phyloP scores from a whole-genome alignment of 495 filamentous ascomycete species.

The Podospora pseudopauciseta region DNA sequence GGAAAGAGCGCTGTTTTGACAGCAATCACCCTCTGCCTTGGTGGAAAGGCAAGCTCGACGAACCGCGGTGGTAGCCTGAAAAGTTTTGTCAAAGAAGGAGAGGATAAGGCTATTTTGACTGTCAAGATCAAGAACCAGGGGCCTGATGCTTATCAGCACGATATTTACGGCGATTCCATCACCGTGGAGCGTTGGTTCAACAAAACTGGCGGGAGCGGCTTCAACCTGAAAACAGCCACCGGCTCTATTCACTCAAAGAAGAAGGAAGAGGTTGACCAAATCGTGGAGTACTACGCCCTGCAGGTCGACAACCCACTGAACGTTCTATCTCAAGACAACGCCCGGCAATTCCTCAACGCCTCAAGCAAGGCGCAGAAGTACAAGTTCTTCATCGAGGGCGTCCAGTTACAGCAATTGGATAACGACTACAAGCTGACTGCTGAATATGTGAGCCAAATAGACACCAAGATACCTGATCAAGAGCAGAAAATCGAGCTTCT shows the following conservation, averaged over 20 bases:
- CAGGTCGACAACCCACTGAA: slow-evolving; percentile 98
- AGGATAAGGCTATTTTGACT: slow-evolving; percentile 54
- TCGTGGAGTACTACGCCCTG: slow-evolving; percentile 86
- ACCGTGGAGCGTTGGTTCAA: slow-evolving; percentile 86
- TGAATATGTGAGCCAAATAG: slow-evolving; percentile 45
- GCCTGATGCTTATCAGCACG: slow-evolving; percentile 74
- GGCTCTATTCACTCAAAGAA: slow-evolving; percentile 75
- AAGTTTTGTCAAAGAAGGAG: slow-evolving; percentile 86
- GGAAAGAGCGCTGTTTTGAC: slow-evolving; percentile 99
- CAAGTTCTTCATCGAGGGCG: slow-evolving; percentile 93
- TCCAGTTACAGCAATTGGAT: slow-evolving; percentile 87
- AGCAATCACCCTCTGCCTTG: slow-evolving; percentile 87
- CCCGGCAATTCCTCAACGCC: slow-evolving; percentile 84
- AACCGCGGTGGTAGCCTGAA: slow-evolving; percentile 91
- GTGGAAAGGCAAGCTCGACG: slow-evolving; percentile 91
- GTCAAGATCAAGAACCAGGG: slow-evolving; percentile 90
- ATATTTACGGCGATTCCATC: slow-evolving; percentile 81
- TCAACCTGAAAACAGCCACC: slow-evolving; percentile 74
- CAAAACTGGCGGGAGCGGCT: slow-evolving; percentile 70
- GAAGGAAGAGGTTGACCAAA: slow-evolving; percentile 84
- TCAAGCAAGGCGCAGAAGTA: slow-evolving; percentile 84
- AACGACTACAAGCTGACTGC: slow-evolving; percentile 81
- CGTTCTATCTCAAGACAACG: slow-evolving; percentile 94
- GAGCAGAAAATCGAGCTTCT: slow-evolving; percentile 63
- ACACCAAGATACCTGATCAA: slow-evolving; percentile 43